A percentile compares a stretch with the other conserved stretches of the same genome.
Evolutionary conservation across 257 asterid species (phyloP).

Genomic region (Solanum rostratum): DNA sequence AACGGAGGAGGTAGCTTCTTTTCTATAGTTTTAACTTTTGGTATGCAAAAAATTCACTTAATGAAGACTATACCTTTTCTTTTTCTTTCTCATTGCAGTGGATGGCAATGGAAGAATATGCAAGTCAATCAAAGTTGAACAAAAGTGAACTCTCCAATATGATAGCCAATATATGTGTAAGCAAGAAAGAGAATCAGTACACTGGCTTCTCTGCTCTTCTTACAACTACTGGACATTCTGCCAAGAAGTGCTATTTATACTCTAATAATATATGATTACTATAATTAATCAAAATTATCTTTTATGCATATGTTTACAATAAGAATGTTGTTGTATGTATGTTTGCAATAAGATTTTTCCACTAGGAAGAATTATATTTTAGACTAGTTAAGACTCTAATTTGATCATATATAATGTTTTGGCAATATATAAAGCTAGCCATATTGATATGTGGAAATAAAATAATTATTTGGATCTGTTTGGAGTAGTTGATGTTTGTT

Average conservation of each 20-base stretch:
- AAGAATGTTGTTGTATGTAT: neutral
- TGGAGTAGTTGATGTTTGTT: neutral
- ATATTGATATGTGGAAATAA: neutral
- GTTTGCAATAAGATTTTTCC: neutral
- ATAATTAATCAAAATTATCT: neutral
- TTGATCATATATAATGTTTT: neutral
- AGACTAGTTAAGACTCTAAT: neutral
- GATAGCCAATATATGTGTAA: slow-evolving; percentile 1
- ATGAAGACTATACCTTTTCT: neutral
- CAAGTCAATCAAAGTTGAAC: slow-evolving; percentile 7
- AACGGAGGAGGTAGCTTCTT: neutral
- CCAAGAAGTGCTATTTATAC: slow-evolving; percentile 12
- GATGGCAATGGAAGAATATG: slow-evolving; percentile 10
- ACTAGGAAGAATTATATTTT: neutral
- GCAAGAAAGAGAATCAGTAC: neutral
- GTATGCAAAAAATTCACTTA: neutral
- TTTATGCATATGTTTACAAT: neutral
- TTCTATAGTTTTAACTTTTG: neutral
- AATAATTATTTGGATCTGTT: neutral
- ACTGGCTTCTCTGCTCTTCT: slow-evolving; percentile 1
- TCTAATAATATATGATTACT: neutral
- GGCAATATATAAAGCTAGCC: neutral
- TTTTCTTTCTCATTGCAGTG: neutral
- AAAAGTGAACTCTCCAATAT: neutral
- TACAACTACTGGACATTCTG: slow-evolving; percentile 7